Evolutionary conservation across 352 stramenopile genomes (phyloP), one percentile per base, ranked within the genome.

Genomic region (Elongisporangium senticosum): DNA sequence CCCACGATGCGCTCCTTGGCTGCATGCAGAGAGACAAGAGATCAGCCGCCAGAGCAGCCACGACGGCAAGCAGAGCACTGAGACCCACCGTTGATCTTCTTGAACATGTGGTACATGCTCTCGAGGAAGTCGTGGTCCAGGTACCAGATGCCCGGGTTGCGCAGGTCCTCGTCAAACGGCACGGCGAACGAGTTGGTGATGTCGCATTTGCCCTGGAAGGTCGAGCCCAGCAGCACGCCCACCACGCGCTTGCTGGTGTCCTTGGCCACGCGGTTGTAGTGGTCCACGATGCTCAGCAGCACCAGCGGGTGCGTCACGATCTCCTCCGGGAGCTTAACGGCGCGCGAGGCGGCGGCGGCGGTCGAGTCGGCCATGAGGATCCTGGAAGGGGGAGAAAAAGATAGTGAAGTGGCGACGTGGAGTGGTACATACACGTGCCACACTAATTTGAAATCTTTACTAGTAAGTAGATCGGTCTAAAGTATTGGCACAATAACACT

Each of bases 81-180:
- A n/a, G 5, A 81, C 74, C 63, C 63, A 89, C 79, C 86, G 62
- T 95, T 96, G 59, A 97, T 96, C 75, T 98, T 97, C 75, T 94
- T 96, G 71, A 97, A 98, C 90, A 98, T 98, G 54, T 72, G 64
- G 63, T 89, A 96, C 97, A 99, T 99, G 69, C 83, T 99, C 72
- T 99, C 97, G 43, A 99, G 76, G 68, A 98, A 99, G 79, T 99
- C 98, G 77, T 99, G 97, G 84, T 99, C 97, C 48, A 99, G 77
- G 77, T 99, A 99, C 93, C 98, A 99, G 54, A 99, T 98, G 20
- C 79, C 81, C 39, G 92, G 90, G 78, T 99, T 98, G 56, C 95
- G 94, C 51, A 96, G 73, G 69, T 99, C 97, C 79, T 99, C 97
- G 67, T 99, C 97, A 69, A 99, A 99, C 6, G 97, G 97, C 58